Percentiles rank a stretch among this genome's conserved stretches.
phyloP scores from a whole-genome alignment of 23 red algal species.

The Agarophyton chilense region DNA sequence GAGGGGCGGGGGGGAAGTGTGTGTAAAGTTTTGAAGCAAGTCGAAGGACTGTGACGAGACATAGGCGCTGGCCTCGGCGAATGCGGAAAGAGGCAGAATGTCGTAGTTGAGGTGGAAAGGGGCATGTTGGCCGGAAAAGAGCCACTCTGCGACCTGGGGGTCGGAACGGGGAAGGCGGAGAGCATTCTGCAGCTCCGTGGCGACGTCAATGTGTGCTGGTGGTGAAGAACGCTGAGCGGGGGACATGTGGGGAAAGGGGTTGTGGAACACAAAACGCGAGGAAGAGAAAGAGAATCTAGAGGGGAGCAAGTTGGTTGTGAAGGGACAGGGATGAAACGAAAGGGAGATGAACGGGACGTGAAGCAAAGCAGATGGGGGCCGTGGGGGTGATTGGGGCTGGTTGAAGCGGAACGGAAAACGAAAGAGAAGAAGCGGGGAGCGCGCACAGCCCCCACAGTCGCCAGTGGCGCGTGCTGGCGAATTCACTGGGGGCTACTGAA shows the following conservation, averaged over 20 bases:
- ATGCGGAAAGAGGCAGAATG: not conserved
- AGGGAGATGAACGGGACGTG: too few relatives aligned
- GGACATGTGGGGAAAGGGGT: not conserved
- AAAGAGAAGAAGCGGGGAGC: too few relatives aligned
- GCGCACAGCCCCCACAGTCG: too few relatives aligned
- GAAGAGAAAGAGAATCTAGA: not conserved
- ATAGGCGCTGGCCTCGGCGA: not conserved
- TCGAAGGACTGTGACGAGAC: not conserved
- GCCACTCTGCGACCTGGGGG: not conserved
- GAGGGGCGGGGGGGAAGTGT: not conserved
- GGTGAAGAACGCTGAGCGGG: not conserved
- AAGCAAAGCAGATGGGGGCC: too few relatives aligned
- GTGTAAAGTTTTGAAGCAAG: not conserved
- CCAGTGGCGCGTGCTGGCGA: too few relatives aligned
- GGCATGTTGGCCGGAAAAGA: not conserved
- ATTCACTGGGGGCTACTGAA: too few relatives aligned
- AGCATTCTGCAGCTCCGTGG: not conserved
- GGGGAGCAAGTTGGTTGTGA: not conserved
- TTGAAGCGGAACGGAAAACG: too few relatives aligned
- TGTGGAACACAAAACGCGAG: not conserved
- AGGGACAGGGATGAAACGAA: too few relatives aligned
- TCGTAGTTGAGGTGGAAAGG: not conserved
- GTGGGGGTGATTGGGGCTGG: too few relatives aligned
- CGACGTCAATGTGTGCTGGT: not conserved
- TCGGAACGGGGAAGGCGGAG: not conserved